Conservation (phyloP, 495 filamentous ascomycete genomes). For the Jackrogersella multiformis region DNA sequence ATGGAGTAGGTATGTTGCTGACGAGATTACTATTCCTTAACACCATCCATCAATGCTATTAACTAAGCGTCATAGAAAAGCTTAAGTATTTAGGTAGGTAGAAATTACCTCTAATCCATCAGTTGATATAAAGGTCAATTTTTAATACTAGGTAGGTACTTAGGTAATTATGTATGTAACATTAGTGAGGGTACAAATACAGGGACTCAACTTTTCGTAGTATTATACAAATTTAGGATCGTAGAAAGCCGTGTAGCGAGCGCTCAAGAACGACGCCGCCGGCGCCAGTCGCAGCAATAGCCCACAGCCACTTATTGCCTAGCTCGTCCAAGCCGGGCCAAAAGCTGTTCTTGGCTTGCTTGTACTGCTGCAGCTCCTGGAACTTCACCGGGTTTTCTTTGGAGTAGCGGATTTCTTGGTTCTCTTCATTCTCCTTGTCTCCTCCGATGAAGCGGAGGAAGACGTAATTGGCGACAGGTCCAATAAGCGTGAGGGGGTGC, state of each 20-base stretch:
- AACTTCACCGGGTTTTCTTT: conserved; percentile 58
- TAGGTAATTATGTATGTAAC: not conserved
- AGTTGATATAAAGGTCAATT: not conserved
- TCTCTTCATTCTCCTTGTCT: conserved; percentile 62
- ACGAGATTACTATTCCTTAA: too few relatives aligned
- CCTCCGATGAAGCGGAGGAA: conserved; percentile 66
- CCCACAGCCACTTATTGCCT: conserved; percentile 64
- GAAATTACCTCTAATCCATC: too few relatives aligned
- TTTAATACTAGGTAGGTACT: too few relatives aligned
- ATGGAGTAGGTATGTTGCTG: too few relatives aligned
- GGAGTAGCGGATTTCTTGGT: conserved; percentile 60
- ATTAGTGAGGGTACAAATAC: not conserved
- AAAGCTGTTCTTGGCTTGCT: conserved; percentile 64
- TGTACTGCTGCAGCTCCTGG: conserved; percentile 58
- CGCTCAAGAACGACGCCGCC: conserved; percentile 45
- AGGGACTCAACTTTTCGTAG: not conserved
- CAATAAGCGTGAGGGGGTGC: conserved; percentile 62
- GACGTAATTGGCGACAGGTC: conserved; percentile 65
- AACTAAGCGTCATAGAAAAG: not conserved
- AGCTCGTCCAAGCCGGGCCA: conserved; percentile 62
- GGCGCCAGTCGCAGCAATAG: conserved; percentile 57
- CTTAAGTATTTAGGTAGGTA: too few relatives aligned
- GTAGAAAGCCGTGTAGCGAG: conserved; percentile 5
- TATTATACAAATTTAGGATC: conserved; percentile 13
- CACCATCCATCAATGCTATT: not conserved